Evolutionary conservation across 2,329 filamentous ascomycete genomes (phyloP).

Genomic region (Cadophora sp.): DNA sequence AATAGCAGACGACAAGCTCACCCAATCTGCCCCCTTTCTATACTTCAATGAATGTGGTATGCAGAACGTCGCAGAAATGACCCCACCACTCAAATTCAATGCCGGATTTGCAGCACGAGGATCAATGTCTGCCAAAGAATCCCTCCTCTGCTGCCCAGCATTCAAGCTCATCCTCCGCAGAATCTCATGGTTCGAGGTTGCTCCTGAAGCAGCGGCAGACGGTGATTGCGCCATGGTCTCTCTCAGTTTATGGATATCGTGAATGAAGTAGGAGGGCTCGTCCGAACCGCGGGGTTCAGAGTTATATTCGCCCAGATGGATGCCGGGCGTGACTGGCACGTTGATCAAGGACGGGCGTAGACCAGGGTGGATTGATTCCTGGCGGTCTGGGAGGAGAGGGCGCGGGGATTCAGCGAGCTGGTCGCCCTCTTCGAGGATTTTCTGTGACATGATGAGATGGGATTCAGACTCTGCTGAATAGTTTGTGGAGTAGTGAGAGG

Average conservation of each 20-base stretch:
- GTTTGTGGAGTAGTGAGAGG: background rate
- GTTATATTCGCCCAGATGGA: constrained; percentile 35
- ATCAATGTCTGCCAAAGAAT: constrained; percentile 61
- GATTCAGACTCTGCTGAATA: background rate
- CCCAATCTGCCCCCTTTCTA: constrained; percentile 66
- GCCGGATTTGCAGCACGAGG: constrained; percentile 61
- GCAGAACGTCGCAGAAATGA: constrained; percentile 71
- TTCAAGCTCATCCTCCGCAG: constrained; percentile 52
- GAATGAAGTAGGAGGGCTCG: constrained; percentile 40
- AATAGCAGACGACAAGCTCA: constrained; percentile 42
- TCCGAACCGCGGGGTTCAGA: constrained; percentile 20
- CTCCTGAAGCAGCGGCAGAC: constrained; percentile 43
- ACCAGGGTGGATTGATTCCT: constrained; percentile 41
- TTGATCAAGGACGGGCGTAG: constrained; percentile 38
- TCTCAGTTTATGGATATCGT: constrained; percentile 30
- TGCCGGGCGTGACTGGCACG: constrained; percentile 44
- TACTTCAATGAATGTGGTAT: constrained; percentile 67
- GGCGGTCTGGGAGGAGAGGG: constrained; percentile 28
- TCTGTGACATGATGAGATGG: constrained; percentile 32
- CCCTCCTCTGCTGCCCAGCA: constrained; percentile 26
- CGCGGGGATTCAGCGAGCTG: constrained; percentile 35
- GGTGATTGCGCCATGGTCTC: constrained; percentile 41
- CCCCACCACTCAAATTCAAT: constrained; percentile 65
- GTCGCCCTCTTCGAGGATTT: constrained; percentile 24
- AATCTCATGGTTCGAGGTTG: constrained; percentile 50